Evolutionary conservation across 73 alveolate species (phyloP).

Genomic region (Tetrahymena borealis): DNA sequence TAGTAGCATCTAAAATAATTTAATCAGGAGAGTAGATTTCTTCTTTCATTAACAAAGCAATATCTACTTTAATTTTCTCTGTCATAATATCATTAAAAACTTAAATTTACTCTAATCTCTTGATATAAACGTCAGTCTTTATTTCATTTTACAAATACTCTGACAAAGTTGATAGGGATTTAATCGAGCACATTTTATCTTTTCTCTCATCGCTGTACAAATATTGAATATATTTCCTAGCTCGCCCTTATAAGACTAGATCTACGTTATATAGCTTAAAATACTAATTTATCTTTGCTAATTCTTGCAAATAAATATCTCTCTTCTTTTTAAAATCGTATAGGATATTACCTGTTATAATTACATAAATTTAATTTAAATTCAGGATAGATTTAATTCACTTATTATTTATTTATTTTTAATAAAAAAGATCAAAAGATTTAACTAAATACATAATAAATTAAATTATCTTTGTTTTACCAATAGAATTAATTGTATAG

Average conservation of each 20-base stretch:
- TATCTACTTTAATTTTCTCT: background rate
- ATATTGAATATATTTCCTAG: background rate
- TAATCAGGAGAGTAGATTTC: background rate
- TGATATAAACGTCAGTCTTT: background rate
- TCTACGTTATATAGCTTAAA: background rate
- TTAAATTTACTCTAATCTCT: background rate
- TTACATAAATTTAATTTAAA: no score
- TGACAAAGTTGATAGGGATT: background rate
- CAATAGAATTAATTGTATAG: slow-evolving; percentile 10
- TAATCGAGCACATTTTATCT: background rate
- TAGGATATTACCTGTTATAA: background rate
- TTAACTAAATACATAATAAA: no score
- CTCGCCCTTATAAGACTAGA: background rate
- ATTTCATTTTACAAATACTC: background rate
- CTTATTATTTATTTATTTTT: no score
- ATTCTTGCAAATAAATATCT: background rate
- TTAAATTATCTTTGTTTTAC: background rate
- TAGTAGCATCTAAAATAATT: background rate
- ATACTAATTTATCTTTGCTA: background rate
- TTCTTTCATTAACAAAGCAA: background rate
- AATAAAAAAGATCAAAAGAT: no score
- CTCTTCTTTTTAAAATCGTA: background rate
- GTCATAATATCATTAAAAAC: background rate
- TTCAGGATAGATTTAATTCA: no score
- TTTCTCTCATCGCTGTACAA: background rate